Percentiles rank a stretch among this genome's conserved stretches.
phyloP scores from a whole-genome alignment of 345 rosid genomes.

The Crucihimalaya himalaica region DNA sequence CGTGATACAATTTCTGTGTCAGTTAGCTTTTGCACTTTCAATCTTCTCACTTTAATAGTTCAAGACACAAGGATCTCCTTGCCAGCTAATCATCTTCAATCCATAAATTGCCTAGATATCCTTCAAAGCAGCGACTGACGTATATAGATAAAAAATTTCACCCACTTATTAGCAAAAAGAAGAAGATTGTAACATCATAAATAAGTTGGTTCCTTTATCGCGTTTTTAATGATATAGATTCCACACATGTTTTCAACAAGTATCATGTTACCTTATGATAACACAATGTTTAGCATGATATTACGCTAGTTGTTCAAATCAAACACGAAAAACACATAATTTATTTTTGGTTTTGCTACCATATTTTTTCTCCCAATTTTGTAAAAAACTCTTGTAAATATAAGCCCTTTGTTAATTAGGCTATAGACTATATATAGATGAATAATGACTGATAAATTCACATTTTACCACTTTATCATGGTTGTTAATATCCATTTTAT shows the following conservation, averaged over 20 bases:
- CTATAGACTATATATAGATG: neutral
- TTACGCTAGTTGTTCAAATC: neutral
- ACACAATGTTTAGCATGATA: neutral
- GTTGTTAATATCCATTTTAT: too few species aligned
- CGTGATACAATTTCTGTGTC: too few species aligned
- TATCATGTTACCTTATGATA: neutral
- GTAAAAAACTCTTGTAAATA: neutral
- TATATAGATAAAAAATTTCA: neutral
- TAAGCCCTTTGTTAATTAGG: neutral
- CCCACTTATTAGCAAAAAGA: neutral
- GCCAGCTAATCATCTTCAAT: slow-evolving; percentile 45
- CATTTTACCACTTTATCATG: too few species aligned
- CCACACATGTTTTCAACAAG: neutral
- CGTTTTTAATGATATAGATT: neutral
- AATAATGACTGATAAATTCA: too few species aligned
- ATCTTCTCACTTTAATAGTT: slow-evolving; percentile 38
- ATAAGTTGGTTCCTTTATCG: neutral
- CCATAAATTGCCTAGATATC: slow-evolving; percentile 40
- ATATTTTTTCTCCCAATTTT: neutral
- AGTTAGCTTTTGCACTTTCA: too few species aligned
- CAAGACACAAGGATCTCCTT: slow-evolving; percentile 55
- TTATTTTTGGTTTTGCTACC: neutral
- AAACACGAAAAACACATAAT: neutral
- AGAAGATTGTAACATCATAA: too few species aligned
- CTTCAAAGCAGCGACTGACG: slow-evolving; percentile 26